Evolutionary conservation across 495 filamentous ascomycete genomes (phyloP), one percentile per base, ranked within the genome.

Genomic region (Staphylotrichum tortipilum): DNA sequence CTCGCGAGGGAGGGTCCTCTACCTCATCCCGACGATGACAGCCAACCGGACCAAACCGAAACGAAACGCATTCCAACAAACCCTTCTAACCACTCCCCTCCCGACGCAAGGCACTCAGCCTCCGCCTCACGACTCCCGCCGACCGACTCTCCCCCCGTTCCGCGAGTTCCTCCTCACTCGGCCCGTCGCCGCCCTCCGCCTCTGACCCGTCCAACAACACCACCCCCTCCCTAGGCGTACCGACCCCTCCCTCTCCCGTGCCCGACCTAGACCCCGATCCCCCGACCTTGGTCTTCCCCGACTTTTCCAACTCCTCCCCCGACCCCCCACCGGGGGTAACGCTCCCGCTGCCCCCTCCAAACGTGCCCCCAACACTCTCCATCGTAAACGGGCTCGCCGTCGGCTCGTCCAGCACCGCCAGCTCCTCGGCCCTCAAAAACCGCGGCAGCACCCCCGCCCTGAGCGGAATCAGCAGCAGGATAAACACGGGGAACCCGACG

Each of bases 401-500:
- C 1, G 86, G 84, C 28, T 67, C 82, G 71, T 97, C 91, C 56
- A 97, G 62, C 3, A 82, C 58, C 0, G 63, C 61, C 35, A 97
- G 63, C 69, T 95, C 91, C 55, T 82, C 74, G 0, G 68, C 56
- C 0, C 70, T 73, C 54, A 96, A 86, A 67, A 76, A 81, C 34
- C 68, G 68, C 4, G 89, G 89, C 50, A 97, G 57, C n/a, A 91
- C 35, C 45, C 83, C 74, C 8, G 82, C 82, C 8, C 91, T 71
- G 1, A 86, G 63, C 0, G 90, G 91, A n/a, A 96, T 83, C 14
- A 95, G 67, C 15, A 80, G 57, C 11, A 94, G 59, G 60, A 97
- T 94, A 47, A 95, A 79, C 7, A 95, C 79, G 4, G 91, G 91
- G 61, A 95, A 97, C 3, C 91, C 87, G 34, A 97, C 92, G 14